Percentiles rank a stretch among this genome's conserved stretches.
phyloP scores from a whole-genome alignment of 345 rosid genomes.

The Eucalyptus shirleyi region DNA sequence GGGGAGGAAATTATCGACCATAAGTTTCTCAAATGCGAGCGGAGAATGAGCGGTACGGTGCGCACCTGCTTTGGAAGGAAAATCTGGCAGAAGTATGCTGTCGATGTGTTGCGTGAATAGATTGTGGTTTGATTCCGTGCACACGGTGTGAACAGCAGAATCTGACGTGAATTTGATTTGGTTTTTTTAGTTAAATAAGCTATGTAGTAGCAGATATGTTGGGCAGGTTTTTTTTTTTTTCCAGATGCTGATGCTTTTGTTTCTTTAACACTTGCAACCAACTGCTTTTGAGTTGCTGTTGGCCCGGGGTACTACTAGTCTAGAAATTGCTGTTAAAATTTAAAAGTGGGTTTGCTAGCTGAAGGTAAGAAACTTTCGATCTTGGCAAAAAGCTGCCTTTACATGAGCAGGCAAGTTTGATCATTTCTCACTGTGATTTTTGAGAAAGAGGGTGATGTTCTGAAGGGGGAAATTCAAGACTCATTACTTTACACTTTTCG shows the following conservation, averaged over 20 bases:
- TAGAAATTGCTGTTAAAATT: neutral
- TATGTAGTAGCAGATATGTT: too few relatives aligned
- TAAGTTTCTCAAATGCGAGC: slow-evolving; percentile 37
- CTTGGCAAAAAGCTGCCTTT: neutral
- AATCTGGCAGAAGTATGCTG: neutral
- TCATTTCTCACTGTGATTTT: neutral
- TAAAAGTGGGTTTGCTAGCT: neutral
- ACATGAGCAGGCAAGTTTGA: neutral
- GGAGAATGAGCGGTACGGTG: slow-evolving; percentile 32
- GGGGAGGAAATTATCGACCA: slow-evolving; percentile 58
- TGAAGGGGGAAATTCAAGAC: neutral
- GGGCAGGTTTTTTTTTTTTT: too few relatives aligned
- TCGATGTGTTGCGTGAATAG: neutral
- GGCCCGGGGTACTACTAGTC: neutral
- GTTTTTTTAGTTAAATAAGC: neutral
- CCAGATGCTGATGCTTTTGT: neutral
- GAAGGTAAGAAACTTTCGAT: neutral
- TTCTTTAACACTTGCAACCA: neutral
- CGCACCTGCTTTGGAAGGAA: neutral
- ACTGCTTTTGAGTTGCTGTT: neutral
- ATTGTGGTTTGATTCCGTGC: neutral
- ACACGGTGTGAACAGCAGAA: neutral
- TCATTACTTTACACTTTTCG: neutral
- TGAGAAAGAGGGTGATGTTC: neutral
- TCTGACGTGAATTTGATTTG: neutral